These are phyloP conservation scores for Penicillium palitans DNA, from an alignment of 2,329 filamentous ascomycete species.

Conservation along the genomic window DNA sequence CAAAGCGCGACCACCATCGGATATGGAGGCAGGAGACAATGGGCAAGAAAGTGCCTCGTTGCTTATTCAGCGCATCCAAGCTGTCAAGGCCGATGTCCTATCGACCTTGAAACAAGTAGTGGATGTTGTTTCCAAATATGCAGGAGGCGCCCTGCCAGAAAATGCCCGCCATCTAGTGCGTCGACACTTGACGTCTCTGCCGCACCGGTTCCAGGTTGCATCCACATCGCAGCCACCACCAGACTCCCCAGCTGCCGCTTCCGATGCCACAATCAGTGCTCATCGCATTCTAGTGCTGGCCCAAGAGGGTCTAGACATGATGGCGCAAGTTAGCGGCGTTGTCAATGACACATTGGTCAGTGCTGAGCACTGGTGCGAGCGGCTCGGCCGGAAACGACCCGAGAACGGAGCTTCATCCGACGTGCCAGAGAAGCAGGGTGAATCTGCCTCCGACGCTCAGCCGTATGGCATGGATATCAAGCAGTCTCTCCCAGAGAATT, in stretches of 20 bases:
- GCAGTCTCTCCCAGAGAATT: slow-evolving; percentile 21
- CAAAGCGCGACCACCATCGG: slow-evolving; percentile 34
- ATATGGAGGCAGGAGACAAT: slow-evolving; percentile 25
- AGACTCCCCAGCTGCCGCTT: slow-evolving; percentile 35
- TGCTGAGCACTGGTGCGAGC: slow-evolving; percentile 87
- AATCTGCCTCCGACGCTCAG: slow-evolving; percentile 16
- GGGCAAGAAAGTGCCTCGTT: slow-evolving; percentile 26
- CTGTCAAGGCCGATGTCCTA: slow-evolving; percentile 69
- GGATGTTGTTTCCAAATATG: slow-evolving; percentile 81
- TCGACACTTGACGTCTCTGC: slow-evolving; percentile 78
- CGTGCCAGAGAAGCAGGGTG: slow-evolving; percentile 22
- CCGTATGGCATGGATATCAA: slow-evolving; percentile 33
- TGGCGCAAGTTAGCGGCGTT: slow-evolving; percentile 83
- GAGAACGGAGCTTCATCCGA: slow-evolving; percentile 28
- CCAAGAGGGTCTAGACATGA: slow-evolving; percentile 90
- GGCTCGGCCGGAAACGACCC: slow-evolving; percentile 59
- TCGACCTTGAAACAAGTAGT: slow-evolving; percentile 79
- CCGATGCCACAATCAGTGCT: slow-evolving; percentile 58
- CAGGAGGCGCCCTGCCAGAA: slow-evolving; percentile 85
- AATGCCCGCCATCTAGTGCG: slow-evolving; percentile 83
- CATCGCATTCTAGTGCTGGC: slow-evolving; percentile 82
- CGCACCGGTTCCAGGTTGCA: slow-evolving; percentile 76
- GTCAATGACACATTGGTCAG: slow-evolving; percentile 86
- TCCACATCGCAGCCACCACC: slow-evolving; percentile 50
- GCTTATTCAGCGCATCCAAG: slow-evolving; percentile 60